Evolutionary conservation across 257 asterid genomes (phyloP), one percentile per base, ranked within the genome.

Genomic region (Gynochthodes officinalis): DNA sequence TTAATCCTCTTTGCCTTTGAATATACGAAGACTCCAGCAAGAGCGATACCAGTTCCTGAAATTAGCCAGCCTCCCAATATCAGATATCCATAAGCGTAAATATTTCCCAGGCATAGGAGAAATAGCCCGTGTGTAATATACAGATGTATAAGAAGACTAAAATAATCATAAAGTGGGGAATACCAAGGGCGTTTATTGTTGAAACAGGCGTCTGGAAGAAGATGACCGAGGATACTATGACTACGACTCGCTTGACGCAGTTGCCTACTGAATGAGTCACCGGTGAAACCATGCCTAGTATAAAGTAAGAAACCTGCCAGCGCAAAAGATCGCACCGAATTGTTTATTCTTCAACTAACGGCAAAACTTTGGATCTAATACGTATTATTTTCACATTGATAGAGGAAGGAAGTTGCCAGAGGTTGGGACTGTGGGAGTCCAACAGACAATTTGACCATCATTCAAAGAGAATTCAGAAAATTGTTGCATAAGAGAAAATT

Each of bases 181-280:
- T 87, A 87, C 97, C 96, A 23, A 88, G 67, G 21, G 90, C 78
- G 75, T 86, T 89, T 18, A 83, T 58, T 12, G 71, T 82, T 10
- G 92, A 88, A 33, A 86, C 91, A 0, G 88, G 90, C 5, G 92
- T 89, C 37, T 68, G 90, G 69, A 93, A 93, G 89, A 90, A 86
- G 82, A 90, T 82, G 6, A 89, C 83, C 1, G 96, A 89, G 66
- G 97, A 83, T 52, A 85, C 95, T 67, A 93, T 89, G 63, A 93
- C 93, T 53, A 90, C 96, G 57, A 89, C 95, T 79, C 97, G 81
- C 83, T 93, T 93, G 79, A 84, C 87, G 72, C 97, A 84, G 83
- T 93, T 90, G 57, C 97, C 97, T 13, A 93, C 97, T 7, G 98
- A 91, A 49, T 93, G 97, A 23, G 96, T 90, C 64, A 93, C 96